A percentile compares a stretch with the other conserved stretches of the same genome.
These are phyloP conservation scores for Pseudocohnilembus persalinus DNA, from an alignment of 169 alveolate species.

Conservation along the genomic window DNA sequence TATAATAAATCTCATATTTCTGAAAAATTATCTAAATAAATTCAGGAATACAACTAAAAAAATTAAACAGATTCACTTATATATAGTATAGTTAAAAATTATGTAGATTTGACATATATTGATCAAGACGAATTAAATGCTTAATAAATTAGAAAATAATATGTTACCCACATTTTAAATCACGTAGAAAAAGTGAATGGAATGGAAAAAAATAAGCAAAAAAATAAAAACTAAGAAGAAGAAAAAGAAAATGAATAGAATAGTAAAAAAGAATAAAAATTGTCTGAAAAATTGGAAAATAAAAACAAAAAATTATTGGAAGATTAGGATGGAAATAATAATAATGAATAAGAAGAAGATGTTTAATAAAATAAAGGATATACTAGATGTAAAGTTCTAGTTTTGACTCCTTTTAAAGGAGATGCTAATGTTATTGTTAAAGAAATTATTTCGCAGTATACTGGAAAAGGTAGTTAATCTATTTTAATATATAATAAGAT, in stretches of 20 bases:
- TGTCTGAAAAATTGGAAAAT: slow-evolving; percentile 35
- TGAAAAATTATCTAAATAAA: neutral
- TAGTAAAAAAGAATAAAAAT: neutral
- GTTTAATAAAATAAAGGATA: slow-evolving; percentile 72
- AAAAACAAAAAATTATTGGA: slow-evolving; percentile 47
- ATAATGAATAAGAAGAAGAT: slow-evolving; percentile 34
- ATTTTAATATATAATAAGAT: neutral
- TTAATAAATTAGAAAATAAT: slow-evolving; percentile 22
- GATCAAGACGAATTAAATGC: slow-evolving; percentile 36
- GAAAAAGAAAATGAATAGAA: slow-evolving; percentile 7
- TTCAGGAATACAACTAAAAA: slow-evolving; percentile 2
- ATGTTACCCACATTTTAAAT: slow-evolving; percentile 25
- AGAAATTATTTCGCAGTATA: slow-evolving; percentile 52
- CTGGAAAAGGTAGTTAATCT: slow-evolving; percentile 18
- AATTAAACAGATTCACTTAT: slow-evolving; percentile 2
- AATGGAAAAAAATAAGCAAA: neutral
- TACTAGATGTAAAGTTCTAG: slow-evolving; percentile 76
- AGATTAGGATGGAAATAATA: slow-evolving; percentile 28
- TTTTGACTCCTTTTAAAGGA: slow-evolving; percentile 74
- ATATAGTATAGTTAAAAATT: slow-evolving; percentile 14
- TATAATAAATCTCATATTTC: slow-evolving; percentile 1
- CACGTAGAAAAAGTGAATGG: slow-evolving; percentile 13
- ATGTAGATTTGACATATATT: slow-evolving; percentile 30
- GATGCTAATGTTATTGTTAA: slow-evolving; percentile 67
- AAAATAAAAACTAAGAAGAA: slow-evolving; percentile 32